A percentile compares a stretch with the other conserved stretches of the same genome.
phyloP scores from a whole-genome alignment of 495 filamentous ascomycete species.

The Penicillium pancosmium region DNA sequence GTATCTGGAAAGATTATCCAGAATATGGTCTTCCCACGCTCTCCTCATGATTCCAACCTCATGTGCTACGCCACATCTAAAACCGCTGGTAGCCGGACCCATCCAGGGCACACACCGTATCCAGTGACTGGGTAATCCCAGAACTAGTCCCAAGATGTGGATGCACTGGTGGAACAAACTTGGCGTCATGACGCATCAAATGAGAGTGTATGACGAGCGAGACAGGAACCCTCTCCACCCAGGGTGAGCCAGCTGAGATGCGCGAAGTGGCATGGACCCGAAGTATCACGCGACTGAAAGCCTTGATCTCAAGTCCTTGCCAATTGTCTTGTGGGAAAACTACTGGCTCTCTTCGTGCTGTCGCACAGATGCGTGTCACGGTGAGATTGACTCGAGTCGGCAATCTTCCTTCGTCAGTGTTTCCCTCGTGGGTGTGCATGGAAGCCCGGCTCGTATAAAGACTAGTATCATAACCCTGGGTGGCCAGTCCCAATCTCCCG shows the following conservation, averaged over 20 bases:
- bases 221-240: neutral
- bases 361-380: slow-evolving; percentile 32
- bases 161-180: slow-evolving; percentile 15
- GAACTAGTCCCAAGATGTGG: slow-evolving; percentile 8
- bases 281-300: slow-evolving; percentile 19
- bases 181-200: slow-evolving; percentile 7
- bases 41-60: slow-evolving; percentile 1
- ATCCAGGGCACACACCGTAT: slow-evolving; percentile 8
- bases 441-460: slow-evolving; percentile 12
- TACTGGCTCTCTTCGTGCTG: slow-evolving; percentile 7
- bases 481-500: neutral
- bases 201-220: neutral
- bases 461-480: neutral
- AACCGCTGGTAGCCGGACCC: slow-evolving; percentile 14
- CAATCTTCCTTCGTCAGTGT: slow-evolving; percentile 5
- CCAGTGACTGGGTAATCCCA: slow-evolving; percentile 10
- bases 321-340: slow-evolving; percentile 18
- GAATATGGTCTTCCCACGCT: neutral
- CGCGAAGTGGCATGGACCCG: neutral
- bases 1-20: neutral
- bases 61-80: slow-evolving; percentile 13
- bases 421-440: slow-evolving; percentile 8
- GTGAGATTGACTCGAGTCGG: slow-evolving; percentile 24
- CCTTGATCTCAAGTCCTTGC: slow-evolving; percentile 3
- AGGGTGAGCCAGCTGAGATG: slow-evolving; percentile 14